Percentiles rank a stretch among this genome's conserved stretches.
These are phyloP conservation scores for Ogataea paraovalis DNA, from an alignment of 805 yeast species.

Conservation along the genomic window DNA sequence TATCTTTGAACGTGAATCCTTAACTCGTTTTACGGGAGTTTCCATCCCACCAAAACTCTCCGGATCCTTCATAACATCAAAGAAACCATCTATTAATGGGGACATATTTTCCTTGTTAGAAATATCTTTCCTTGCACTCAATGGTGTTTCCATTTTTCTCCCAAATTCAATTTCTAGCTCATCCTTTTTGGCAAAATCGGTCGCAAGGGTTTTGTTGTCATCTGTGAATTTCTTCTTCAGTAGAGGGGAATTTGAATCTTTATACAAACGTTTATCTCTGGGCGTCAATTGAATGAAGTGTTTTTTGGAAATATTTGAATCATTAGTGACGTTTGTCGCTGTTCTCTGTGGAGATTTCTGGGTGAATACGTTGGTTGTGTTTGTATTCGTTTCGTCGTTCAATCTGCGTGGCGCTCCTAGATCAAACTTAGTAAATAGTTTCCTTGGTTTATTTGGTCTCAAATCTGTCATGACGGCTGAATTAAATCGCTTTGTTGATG, in stretches of 20 bases:
- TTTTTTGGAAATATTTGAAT: slow-evolving; percentile 10
- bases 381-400: slow-evolving; percentile 17
- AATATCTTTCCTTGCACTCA: not conserved
- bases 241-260: slow-evolving; percentile 19
- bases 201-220: slow-evolving; percentile 8
- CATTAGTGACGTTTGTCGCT: slow-evolving; percentile 6
- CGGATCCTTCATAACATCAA: not conserved
- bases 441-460: not conserved
- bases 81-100: not conserved
- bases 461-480: not conserved
- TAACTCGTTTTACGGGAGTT: not conserved
- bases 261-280: slow-evolving; percentile 7
- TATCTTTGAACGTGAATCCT: not conserved
- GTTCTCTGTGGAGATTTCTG: slow-evolving; percentile 11
- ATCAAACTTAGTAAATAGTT: slow-evolving; percentile 29
- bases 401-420: slow-evolving; percentile 52
- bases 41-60: not conserved
- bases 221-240: slow-evolving; percentile 15
- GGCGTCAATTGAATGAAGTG: slow-evolving; percentile 18
- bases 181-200: slow-evolving; percentile 10
- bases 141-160: not conserved
- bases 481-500: slow-evolving; percentile 1
- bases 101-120: not conserved
- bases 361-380: slow-evolving; percentile 9
- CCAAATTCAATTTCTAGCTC: not conserved